Evolutionary conservation across 805 yeast genomes (phyloP).

Genomic region (Starmerella potacharoeniae): DNA sequence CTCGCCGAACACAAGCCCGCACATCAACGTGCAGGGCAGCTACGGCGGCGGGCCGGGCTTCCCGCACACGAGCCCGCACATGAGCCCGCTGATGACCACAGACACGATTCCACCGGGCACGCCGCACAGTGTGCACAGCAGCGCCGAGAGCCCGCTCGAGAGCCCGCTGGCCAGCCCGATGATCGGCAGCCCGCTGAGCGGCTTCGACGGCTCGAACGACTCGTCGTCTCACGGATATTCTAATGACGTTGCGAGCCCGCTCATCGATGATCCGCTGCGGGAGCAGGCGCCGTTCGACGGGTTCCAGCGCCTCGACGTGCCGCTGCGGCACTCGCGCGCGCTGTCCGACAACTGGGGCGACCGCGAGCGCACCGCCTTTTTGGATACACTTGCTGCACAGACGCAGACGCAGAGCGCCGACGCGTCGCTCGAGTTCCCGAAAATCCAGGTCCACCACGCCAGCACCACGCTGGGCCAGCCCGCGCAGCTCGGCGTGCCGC

Average conservation of each 20-base stretch:
- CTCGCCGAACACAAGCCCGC: constrained; percentile 1
- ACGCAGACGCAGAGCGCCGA: background rate
- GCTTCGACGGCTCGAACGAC: background rate
- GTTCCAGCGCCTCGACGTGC: background rate
- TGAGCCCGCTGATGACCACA: background rate
- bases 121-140: background rate
- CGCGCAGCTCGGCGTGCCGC: constrained; percentile 10
- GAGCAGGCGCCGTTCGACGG: background rate
- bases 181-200: constrained; percentile 1
- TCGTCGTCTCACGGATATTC: background rate
- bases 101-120: background rate
- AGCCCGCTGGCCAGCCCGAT: constrained; percentile 3
- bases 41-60: background rate
- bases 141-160: background rate
- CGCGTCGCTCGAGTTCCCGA: background rate
- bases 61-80: constrained; percentile 1
- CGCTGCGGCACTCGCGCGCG: constrained; percentile 14
- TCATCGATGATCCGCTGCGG: background rate
- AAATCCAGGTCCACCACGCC: background rate
- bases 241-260: background rate
- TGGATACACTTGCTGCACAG: constrained; percentile 14
- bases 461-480: background rate
- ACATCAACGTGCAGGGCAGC: background rate
- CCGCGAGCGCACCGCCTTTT: constrained; percentile 13
- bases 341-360: constrained; percentile 16